A percentile compares a stretch with the other conserved stretches of the same genome.
phyloP scores from a whole-genome alignment of 495 filamentous ascomycete genomes.

The Podospora didyma region DNA sequence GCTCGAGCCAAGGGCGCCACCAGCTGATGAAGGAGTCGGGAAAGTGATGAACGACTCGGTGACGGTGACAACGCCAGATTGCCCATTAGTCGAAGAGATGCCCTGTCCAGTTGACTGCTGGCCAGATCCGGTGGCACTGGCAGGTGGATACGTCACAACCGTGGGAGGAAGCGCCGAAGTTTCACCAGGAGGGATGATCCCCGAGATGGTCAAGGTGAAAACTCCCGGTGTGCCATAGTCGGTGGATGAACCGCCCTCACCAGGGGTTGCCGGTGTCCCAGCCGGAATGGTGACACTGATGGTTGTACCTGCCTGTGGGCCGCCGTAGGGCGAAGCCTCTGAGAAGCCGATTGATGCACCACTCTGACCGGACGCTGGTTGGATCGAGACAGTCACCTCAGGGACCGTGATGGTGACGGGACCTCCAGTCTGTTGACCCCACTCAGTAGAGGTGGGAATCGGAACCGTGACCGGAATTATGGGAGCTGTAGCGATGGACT shows the following conservation, averaged over 20 bases:
- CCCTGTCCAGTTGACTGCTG: too few relatives aligned
- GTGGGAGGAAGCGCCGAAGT: not conserved
- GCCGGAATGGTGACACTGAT: not conserved
- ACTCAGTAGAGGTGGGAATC: not conserved
- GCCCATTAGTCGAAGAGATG: not conserved
- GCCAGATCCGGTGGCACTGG: not conserved
- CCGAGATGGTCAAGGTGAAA: not conserved
- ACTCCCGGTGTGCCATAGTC: not conserved
- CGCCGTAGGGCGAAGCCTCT: conserved; percentile 2
- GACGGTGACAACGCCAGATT: not conserved
- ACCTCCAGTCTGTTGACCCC: not conserved
- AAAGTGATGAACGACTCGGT: not conserved
- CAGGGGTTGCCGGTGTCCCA: not conserved
- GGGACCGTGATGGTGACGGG: conserved; percentile 7
- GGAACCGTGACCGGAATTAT: conserved; percentile 3
- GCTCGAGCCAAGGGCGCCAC: not conserved
- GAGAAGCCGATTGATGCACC: not conserved
- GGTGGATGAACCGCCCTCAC: not conserved
- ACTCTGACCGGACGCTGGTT: not conserved
- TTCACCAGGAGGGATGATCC: not conserved
- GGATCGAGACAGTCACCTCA: not conserved
- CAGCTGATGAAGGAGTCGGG: not conserved
- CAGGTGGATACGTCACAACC: not conserved
- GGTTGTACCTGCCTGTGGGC: not conserved
- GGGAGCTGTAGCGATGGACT: not conserved